A percentile compares a stretch with the other conserved stretches of the same genome.
These are phyloP conservation scores for Taxawa tesnikishii DNA, from an alignment of 2,329 filamentous ascomycete genomes.

Conservation along the genomic window DNA sequence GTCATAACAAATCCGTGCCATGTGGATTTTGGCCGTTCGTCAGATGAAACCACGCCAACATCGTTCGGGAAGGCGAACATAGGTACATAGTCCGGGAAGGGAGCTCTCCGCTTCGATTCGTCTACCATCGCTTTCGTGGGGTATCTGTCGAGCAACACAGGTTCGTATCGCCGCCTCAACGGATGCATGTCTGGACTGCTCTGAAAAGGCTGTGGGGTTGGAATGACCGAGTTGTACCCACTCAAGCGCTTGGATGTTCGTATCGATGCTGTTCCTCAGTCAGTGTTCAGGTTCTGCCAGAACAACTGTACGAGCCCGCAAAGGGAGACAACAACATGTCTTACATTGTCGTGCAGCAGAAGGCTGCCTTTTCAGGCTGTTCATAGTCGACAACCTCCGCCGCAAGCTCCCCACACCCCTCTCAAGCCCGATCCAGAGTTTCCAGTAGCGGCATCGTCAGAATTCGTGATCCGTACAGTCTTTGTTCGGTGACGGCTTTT, in stretches of 20 bases:
- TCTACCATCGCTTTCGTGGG: slow-evolving; percentile 73
- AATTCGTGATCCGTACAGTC: slow-evolving; percentile 68
- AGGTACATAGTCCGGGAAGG: slow-evolving; percentile 92
- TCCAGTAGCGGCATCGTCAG: slow-evolving; percentile 49
- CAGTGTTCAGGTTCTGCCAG: slow-evolving; percentile 5
- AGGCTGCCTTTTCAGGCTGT: slow-evolving; percentile 79
- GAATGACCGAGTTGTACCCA: slow-evolving; percentile 97
- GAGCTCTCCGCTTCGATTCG: slow-evolving; percentile 66
- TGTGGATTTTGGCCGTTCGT: slow-evolving; percentile 85
- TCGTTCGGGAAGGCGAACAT: slow-evolving; percentile 99
- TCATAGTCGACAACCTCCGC: slow-evolving; percentile 93
- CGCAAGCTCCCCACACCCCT: slow-evolving; percentile 73
- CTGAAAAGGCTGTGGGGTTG: slow-evolving; percentile 80
- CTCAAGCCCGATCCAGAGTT: slow-evolving; percentile 31
- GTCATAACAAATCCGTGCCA: slow-evolving; percentile 99
- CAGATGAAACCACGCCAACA: slow-evolving; percentile 89
- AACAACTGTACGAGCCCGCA: background rate
- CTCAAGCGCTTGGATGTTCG: slow-evolving; percentile 81
- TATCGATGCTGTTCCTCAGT: slow-evolving; percentile 53
- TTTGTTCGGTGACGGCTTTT: slow-evolving; percentile 58
- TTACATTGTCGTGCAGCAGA: slow-evolving; percentile 38
- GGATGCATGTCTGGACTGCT: slow-evolving; percentile 90
- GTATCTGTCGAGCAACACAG: slow-evolving; percentile 89
- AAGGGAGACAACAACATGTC: background rate
- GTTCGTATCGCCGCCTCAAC: slow-evolving; percentile 84